These are phyloP conservation scores for Suillus luteus DNA, from an alignment of 768 basidiomycete species.

Conservation along the genomic window DNA sequence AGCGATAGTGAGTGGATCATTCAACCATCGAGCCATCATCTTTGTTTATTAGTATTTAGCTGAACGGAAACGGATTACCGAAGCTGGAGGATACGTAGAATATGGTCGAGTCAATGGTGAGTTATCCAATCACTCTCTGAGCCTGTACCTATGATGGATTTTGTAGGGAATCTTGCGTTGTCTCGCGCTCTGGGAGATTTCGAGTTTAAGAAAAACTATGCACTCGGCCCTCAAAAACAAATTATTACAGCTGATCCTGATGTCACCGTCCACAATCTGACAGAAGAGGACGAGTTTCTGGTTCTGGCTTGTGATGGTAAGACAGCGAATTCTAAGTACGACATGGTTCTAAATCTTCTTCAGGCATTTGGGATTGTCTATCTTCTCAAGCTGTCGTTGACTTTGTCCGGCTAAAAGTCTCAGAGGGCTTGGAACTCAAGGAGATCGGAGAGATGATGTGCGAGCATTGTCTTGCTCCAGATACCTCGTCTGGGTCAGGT, in stretches of 20 bases:
- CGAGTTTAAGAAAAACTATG: slow-evolving; percentile 95
- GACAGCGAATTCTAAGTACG: slow-evolving; percentile 22
- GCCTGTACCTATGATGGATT: not conserved
- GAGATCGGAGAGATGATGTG: slow-evolving; percentile 91
- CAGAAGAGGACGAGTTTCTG: slow-evolving; percentile 92
- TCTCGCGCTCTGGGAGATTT: slow-evolving; percentile 97
- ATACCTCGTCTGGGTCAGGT: slow-evolving; percentile 85
- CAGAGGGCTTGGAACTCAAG: slow-evolving; percentile 73
- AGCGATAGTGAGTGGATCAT: slow-evolving; percentile 62
- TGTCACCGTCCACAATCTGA: slow-evolving; percentile 76
- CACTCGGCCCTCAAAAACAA: slow-evolving; percentile 82
- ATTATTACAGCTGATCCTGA: slow-evolving; percentile 96
- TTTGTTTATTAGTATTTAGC: slow-evolving; percentile 40
- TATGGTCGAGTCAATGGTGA: slow-evolving; percentile 95
- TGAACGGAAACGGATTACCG: slow-evolving; percentile 83
- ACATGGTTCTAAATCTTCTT: slow-evolving; percentile 12
- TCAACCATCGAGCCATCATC: slow-evolving; percentile 3
- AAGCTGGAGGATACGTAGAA: slow-evolving; percentile 94
- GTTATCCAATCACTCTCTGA: slow-evolving; percentile 17
- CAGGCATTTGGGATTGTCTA: slow-evolving; percentile 98
- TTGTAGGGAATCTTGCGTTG: slow-evolving; percentile 87
- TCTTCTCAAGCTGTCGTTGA: slow-evolving; percentile 92
- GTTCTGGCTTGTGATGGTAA: slow-evolving; percentile 96
- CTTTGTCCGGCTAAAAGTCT: slow-evolving; percentile 79
- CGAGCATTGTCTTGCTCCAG: slow-evolving; percentile 91